Base-by-base conservation (phyloP, 2,329 filamentous ascomycete genomes). In the Venturia asperata region DNA sequence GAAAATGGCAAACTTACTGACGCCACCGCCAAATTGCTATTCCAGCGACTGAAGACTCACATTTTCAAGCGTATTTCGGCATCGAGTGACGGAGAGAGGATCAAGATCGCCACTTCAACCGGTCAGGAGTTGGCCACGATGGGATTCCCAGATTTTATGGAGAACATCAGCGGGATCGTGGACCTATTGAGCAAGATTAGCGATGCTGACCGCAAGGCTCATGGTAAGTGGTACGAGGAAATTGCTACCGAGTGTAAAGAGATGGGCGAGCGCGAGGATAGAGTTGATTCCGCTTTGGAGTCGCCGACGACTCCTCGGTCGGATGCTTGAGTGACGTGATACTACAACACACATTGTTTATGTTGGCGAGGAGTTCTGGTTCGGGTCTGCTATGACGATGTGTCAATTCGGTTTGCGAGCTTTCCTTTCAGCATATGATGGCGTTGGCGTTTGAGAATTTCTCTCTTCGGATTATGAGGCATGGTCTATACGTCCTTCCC, bases 71-170 rank as follows among this genome's bases (percentile, higher is more conserved):
- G 89, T 21, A 77, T 92, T 39, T 81, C 83, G 52, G 86, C 88
- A 5, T 83, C 80, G 30, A 89, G 86, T 63, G 84, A 86, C 5
- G 87, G 83, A 62, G 89, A 92, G 71, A 86, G 89, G 70, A 85
- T 89, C 66, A 85, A 85, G 70, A 87, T 85, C 15, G 86, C 87
- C 0, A 89, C 84, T 69, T 85, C 82, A 0, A 88, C 87, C 0
- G 85, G 84, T 13, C 89, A 92, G 74, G 86, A 84, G 66, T 80
- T 92, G 9, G 87, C 87, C 0, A 82, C 82, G 2, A 81, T 89
- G 21, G 89, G 89, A 0, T 76, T 92, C 65, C 86, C 86, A 0
- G 89, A 92, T 74, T 92, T 92, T 72, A 86, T 88, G 19, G 83
- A 84, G 37, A 84, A 82, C 67, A 85, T 92, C 17, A 81, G 87